phyloP scores from a whole-genome alignment of 257 asterid species.

The Solanum rostratum region DNA sequence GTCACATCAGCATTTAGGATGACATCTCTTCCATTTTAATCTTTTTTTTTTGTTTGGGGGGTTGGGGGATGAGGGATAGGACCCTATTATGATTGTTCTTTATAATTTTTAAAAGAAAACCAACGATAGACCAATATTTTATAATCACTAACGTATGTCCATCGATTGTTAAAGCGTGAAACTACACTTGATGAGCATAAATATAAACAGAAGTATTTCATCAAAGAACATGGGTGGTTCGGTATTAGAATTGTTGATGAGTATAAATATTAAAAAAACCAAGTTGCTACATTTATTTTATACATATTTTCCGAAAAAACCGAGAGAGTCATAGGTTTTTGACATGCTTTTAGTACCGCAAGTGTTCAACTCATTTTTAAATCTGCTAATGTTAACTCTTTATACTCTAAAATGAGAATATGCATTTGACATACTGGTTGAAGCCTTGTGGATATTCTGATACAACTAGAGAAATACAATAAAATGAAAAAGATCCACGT shows the following conservation, averaged over 20 bases:
- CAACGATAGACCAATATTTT: background rate
- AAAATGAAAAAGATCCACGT: background rate
- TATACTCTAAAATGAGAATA: background rate
- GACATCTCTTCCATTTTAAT: too few relatives aligned
- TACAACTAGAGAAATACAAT: background rate
- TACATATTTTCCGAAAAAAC: background rate
- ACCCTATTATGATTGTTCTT: background rate
- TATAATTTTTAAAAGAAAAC: background rate
- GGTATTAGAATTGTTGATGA: background rate
- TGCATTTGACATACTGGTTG: background rate
- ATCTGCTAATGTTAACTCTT: background rate
- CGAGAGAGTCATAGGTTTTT: background rate
- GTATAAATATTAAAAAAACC: background rate
- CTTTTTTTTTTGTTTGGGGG: too few relatives aligned
- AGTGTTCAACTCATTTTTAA: background rate
- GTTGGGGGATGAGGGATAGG: too few relatives aligned
- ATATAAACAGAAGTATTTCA: background rate
- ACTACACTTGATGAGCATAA: background rate
- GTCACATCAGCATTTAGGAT: too few relatives aligned
- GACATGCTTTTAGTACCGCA: background rate
- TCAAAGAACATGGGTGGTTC: background rate
- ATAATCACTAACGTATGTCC: background rate
- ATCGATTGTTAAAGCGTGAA: background rate
- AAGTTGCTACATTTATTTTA: background rate
- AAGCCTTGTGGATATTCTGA: background rate